Conservation (phyloP, 1,139 yeast species). For the Yarrowia galli region DNA sequence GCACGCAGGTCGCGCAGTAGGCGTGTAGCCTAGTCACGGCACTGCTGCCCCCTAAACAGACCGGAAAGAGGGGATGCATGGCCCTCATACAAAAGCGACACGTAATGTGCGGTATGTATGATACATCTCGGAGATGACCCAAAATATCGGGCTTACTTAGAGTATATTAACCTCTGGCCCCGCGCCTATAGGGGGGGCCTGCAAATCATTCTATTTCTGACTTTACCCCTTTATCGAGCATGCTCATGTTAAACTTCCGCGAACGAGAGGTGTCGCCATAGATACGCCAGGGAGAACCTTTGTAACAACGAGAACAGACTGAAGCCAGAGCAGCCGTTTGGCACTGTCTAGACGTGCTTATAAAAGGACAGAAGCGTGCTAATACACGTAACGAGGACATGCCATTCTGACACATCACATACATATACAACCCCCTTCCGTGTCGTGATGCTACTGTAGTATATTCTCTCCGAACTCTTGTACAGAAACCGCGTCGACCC, state of each 20-base stretch:
- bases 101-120: background rate
- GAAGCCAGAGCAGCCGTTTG: background rate
- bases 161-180: background rate
- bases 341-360: background rate
- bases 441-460: background rate
- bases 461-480: background rate
- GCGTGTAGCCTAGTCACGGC: slow-evolving; percentile 10
- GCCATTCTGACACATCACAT: background rate
- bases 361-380: too few relatives aligned
- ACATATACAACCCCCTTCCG: background rate
- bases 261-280: slow-evolving; percentile 4
- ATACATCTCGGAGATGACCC: background rate
- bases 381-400: too few relatives aligned
- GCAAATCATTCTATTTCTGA: slow-evolving; percentile 12
- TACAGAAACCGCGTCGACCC: background rate
- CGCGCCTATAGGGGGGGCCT: slow-evolving; percentile 16
- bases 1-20: slow-evolving; percentile 31
- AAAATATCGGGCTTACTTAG: background rate
- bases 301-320: background rate
- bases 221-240: slow-evolving; percentile 38
- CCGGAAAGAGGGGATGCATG: background rate
- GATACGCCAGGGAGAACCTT: slow-evolving; percentile 4
- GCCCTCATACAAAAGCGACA: background rate
- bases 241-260: slow-evolving; percentile 15
- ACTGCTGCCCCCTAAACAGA: background rate